Evolutionary conservation across 202 grass and related monocot genomes (phyloP).

Genomic region (Setaria viridis): DNA sequence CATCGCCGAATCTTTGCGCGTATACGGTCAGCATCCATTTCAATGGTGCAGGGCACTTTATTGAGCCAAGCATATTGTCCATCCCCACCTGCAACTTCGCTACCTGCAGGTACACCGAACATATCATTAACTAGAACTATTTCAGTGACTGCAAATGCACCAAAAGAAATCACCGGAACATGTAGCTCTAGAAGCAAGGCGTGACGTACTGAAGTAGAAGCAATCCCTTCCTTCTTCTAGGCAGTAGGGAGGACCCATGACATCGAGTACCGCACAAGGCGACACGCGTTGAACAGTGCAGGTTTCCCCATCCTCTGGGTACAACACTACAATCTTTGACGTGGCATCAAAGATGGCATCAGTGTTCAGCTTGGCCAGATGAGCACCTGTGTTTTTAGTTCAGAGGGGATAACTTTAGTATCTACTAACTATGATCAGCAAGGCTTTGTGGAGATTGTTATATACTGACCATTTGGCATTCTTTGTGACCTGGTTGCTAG

Average conservation of each 20-base stretch:
- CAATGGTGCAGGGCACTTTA: slow-evolving; percentile 27
- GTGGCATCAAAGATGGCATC: slow-evolving; percentile 49
- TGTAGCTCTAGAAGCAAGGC: not conserved
- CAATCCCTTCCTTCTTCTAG: slow-evolving; percentile 57
- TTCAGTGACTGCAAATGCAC: not conserved
- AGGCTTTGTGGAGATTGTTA: not conserved
- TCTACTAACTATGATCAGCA: not conserved
- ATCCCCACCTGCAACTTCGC: not conserved
- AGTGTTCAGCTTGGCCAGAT: slow-evolving; percentile 63
- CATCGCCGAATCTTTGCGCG: not conserved
- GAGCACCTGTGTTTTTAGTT: slow-evolving; percentile 36
- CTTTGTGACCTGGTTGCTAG: not conserved
- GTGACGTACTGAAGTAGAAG: slow-evolving; percentile 54
- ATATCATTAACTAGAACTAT: slow-evolving; percentile 1
- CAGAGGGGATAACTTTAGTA: slow-evolving; percentile 2
- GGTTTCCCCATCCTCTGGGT: slow-evolving; percentile 67
- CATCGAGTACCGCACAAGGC: slow-evolving; percentile 67
- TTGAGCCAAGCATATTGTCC: slow-evolving; percentile 53
- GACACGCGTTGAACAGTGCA: slow-evolving; percentile 68
- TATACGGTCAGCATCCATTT: slow-evolving; percentile 7
- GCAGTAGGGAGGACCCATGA: slow-evolving; percentile 72
- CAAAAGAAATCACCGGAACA: not conserved
- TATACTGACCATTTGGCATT: slow-evolving; percentile 1
- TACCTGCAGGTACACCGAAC: slow-evolving; percentile 32
- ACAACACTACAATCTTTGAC: slow-evolving; percentile 55